Percentiles rank a stretch among this genome's conserved stretches.
Conservation (phyloP, 345 rosid genomes). For the Capsella bursapastoris region DNA sequence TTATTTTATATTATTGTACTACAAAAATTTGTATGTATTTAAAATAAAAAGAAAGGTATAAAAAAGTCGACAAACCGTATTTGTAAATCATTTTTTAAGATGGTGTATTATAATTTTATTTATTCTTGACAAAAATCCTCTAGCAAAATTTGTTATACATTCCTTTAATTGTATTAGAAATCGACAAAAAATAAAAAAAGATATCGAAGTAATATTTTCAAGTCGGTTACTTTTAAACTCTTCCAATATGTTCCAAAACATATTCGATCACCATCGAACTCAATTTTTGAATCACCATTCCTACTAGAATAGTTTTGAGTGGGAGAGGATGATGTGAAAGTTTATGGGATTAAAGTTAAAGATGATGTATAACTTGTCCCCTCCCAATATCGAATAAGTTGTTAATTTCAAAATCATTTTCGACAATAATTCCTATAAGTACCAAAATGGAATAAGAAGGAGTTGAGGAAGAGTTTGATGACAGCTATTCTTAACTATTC, state of each 20-base stretch:
- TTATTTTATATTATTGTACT: no score
- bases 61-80: no score
- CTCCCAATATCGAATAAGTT: slow-evolving; percentile 4
- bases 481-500: slow-evolving; percentile 23
- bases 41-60: no score
- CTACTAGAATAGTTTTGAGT: slow-evolving; percentile 11
- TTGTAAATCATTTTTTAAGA: no score
- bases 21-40: no score
- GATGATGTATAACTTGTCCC: background rate
- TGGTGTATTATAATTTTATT: no score
- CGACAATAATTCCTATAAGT: slow-evolving; percentile 12
- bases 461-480: slow-evolving; percentile 21
- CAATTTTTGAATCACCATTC: background rate
- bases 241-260: background rate
- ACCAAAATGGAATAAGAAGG: slow-evolving; percentile 30
- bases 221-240: background rate
- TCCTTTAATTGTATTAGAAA: background rate
- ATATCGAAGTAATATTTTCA: background rate
- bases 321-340: slow-evolving; percentile 15
- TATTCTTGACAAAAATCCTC: no score
- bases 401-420: background rate
- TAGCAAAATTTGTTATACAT: no score
- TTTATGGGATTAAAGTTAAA: background rate
- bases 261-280: background rate
- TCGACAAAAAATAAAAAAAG: background rate